Percentiles rank a stretch among this genome's conserved stretches.
Conservation (phyloP, 2,329 filamentous ascomycete species). For the Seiridium unicorne region DNA sequence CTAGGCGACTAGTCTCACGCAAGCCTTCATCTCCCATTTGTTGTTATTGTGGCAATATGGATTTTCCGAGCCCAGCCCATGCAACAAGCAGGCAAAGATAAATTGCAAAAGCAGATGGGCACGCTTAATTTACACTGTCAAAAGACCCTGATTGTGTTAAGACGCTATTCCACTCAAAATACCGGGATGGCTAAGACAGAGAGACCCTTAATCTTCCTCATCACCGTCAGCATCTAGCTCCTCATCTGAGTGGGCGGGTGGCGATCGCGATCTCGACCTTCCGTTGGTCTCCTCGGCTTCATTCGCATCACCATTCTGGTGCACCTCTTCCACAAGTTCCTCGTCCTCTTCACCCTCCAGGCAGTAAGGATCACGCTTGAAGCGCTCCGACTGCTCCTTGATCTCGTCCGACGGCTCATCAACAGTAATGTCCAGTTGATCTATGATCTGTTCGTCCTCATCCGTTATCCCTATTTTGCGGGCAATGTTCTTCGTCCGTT, state of each 20-base stretch:
- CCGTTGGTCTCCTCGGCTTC: conserved; percentile 17
- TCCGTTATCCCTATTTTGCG: conserved; percentile 46
- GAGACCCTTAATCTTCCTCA: conserved; percentile 23
- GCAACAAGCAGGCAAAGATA: too few species aligned
- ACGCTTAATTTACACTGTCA: too few species aligned
- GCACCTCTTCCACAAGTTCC: conserved; percentile 10
- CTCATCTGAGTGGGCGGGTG: conserved; percentile 11
- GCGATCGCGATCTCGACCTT: conserved; percentile 6
- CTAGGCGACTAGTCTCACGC: too few species aligned
- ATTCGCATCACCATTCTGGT: conserved; percentile 25
- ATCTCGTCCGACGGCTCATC: conserved; percentile 55
- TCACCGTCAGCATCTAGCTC: conserved; percentile 27
- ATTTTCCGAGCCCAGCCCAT: too few species aligned
- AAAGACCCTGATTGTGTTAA: too few species aligned
- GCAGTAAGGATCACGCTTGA: conserved; percentile 51
- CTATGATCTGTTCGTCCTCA: conserved; percentile 50
- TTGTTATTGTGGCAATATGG: too few species aligned
- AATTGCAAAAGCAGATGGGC: too few species aligned
- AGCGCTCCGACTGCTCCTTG: conserved; percentile 48
- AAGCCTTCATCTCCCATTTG: too few species aligned
- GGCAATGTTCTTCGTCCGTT: conserved; percentile 62
- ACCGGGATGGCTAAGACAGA: background rate
- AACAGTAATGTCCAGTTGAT: conserved; percentile 55
- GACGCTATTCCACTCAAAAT: background rate
- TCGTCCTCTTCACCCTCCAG: conserved; percentile 14